A percentile compares a stretch with the other conserved stretches of the same genome.
These are phyloP conservation scores for Calonectria ilicicola DNA, from an alignment of 2,329 filamentous ascomycete genomes.

Conservation along the genomic window DNA sequence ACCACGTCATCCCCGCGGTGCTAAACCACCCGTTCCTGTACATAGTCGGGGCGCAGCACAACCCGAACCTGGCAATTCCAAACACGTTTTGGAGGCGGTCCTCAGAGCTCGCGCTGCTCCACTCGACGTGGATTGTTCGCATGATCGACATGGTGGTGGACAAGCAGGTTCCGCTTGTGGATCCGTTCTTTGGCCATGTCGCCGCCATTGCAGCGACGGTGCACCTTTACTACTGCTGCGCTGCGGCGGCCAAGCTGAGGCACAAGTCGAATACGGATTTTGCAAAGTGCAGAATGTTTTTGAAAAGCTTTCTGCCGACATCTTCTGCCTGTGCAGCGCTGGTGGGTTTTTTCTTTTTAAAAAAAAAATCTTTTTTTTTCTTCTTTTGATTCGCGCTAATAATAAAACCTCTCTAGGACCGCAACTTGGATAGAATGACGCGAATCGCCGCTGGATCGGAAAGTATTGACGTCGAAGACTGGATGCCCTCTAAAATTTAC, in stretches of 20 bases:
- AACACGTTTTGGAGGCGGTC: conserved; percentile 67
- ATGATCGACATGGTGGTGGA: conserved; percentile 67
- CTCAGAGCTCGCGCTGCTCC: conserved; percentile 62
- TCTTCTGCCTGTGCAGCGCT: conserved; percentile 59
- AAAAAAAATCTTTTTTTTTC: too few species aligned
- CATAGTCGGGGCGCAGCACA: conserved; percentile 63
- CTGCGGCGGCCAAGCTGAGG: conserved; percentile 59
- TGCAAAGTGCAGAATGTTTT: conserved; percentile 61
- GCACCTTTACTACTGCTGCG: conserved; percentile 66
- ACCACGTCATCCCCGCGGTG: conserved; percentile 63
- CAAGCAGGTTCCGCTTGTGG: conserved; percentile 60
- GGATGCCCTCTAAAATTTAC: conserved; percentile 65
- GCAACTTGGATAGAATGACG: conserved; percentile 60
- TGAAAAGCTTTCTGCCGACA: conserved; percentile 60
- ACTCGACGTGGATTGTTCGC: conserved; percentile 65
- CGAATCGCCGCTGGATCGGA: conserved; percentile 62
- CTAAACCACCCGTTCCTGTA: conserved; percentile 67
- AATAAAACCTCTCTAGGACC: conserved; percentile 56
- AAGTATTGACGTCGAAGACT: conserved; percentile 60
- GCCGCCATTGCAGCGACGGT: conserved; percentile 65
- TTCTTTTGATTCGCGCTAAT: background rate
- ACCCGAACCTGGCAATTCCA: conserved; percentile 62
- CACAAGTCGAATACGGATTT: conserved; percentile 65
- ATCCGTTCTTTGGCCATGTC: conserved; percentile 64
- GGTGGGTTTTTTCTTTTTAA: conserved; percentile 48